A percentile compares a stretch with the other conserved stretches of the same genome.
phyloP scores from a whole-genome alignment of 1,284 basidiomycete genomes.

The Sporisorium reilianum region DNA sequence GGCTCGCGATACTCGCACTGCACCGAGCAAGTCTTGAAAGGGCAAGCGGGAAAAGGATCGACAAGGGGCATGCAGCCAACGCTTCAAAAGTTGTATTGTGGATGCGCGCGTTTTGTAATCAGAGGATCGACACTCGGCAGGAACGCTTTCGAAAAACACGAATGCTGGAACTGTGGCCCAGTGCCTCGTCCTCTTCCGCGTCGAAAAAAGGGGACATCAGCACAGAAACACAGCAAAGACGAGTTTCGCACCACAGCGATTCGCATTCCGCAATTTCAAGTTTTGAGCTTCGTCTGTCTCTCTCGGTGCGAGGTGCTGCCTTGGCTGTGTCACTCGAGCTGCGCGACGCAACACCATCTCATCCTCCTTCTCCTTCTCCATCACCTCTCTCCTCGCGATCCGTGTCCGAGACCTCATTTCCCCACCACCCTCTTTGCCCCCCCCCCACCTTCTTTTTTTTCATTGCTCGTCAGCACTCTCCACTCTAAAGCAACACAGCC shows the following conservation, averaged over 20 bases:
- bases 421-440: constrained; percentile 2
- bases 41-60: constrained; percentile 11
- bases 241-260: no score
- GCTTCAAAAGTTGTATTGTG: neutral
- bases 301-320: no score
- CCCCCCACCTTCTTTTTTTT: constrained; percentile 11
- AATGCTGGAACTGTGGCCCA: neutral
- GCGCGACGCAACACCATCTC: constrained; percentile 18
- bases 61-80: constrained; percentile 12
- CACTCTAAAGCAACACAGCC: neutral
- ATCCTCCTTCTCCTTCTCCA: constrained; percentile 8
- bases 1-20: neutral
- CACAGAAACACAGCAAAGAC: neutral
- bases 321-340: no score
- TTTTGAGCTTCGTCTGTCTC: no score
- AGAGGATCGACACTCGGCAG: constrained; percentile 9
- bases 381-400: constrained; percentile 6
- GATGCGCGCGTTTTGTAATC: neutral
- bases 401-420: constrained; percentile 5
- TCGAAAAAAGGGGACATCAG: no score
- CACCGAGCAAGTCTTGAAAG: neutral
- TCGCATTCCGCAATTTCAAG: no score
- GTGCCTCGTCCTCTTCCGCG: neutral
- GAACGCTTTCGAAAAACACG: neutral
- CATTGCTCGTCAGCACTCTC: constrained; percentile 12